Percentiles rank a stretch among this genome's conserved stretches.
phyloP scores from a whole-genome alignment of 2,329 filamentous ascomycete genomes.

The Fusarium torreyae region DNA sequence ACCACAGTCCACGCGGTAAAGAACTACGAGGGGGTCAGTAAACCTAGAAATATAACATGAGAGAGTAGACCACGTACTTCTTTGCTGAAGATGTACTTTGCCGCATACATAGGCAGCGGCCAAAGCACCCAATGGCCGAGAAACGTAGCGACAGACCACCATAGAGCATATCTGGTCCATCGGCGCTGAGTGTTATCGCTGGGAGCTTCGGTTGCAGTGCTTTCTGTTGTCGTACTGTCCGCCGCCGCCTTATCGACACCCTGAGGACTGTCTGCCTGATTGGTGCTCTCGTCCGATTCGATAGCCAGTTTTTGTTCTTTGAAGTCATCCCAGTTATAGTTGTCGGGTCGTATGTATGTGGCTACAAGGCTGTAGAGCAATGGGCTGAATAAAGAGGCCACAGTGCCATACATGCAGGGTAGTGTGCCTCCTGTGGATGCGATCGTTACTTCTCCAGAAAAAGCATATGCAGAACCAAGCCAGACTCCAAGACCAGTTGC shows the following conservation, averaged over 20 bases:
- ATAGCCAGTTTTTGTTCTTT: neutral
- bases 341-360: neutral
- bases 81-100: neutral
- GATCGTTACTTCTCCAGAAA: conserved; percentile 3
- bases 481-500: neutral
- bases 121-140: neutral
- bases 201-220: fast-evolving
- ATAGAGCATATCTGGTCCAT: neutral
- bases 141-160: neutral
- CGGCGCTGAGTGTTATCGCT: fast-evolving
- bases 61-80: neutral
- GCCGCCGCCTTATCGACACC: neutral
- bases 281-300: fast-evolving
- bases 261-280: fast-evolving
- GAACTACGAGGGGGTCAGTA: neutral
- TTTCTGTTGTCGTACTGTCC: neutral
- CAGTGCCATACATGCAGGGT: conserved; percentile 1
- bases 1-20: neutral
- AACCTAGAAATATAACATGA: neutral
- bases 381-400: conserved; percentile 1
- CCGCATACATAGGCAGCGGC: conserved; percentile 1
- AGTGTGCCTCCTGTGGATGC: neutral
- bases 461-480: conserved; percentile 7
- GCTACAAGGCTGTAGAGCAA: neutral
- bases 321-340: neutral